Percentiles rank a stretch among this genome's conserved stretches.
Conservation (phyloP, 2,329 filamentous ascomycete genomes). For the Ascochyta viciae-villosae region DNA sequence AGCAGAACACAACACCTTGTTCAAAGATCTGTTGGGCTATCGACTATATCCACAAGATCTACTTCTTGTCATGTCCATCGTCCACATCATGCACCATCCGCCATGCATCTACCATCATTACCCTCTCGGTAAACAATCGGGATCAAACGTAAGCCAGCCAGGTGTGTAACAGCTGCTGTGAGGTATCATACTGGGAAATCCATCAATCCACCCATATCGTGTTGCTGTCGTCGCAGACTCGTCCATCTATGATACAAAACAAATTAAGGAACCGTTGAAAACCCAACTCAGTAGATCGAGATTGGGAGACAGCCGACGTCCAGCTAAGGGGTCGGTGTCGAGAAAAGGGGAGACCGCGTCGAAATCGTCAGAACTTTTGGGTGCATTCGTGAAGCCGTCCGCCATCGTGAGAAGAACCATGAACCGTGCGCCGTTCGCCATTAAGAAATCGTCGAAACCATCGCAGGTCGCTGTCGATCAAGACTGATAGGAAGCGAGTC, state of each 20-base stretch:
- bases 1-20: not conserved
- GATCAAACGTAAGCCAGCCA: slow-evolving; percentile 30
- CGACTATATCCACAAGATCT: slow-evolving; percentile 28
- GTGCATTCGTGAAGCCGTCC: slow-evolving; percentile 45
- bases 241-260: slow-evolving; percentile 46
- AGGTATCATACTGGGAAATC: slow-evolving; percentile 41
- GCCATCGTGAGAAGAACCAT: slow-evolving; percentile 37
- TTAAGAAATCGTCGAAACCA: slow-evolving; percentile 37
- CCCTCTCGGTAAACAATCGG: slow-evolving; percentile 24
- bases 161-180: slow-evolving; percentile 28
- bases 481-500: slow-evolving; percentile 37
- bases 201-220: slow-evolving; percentile 33
- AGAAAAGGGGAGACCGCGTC: slow-evolving; percentile 32
- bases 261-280: slow-evolving; percentile 33
- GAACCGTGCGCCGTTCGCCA: slow-evolving; percentile 49
- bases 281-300: slow-evolving; percentile 25
- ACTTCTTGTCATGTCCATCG: slow-evolving; percentile 11
- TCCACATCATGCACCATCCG: slow-evolving; percentile 25
- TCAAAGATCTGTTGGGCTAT: slow-evolving; percentile 25
- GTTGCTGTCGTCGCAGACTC: slow-evolving; percentile 36
- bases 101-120: slow-evolving; percentile 32
- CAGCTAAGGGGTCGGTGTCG: slow-evolving; percentile 40
- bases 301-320: slow-evolving; percentile 27
- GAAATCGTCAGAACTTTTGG: slow-evolving; percentile 46
- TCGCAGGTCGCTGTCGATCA: slow-evolving; percentile 35